A percentile compares a stretch with the other conserved stretches of the same genome.
phyloP scores from a whole-genome alignment of 768 basidiomycete species.

The Boletus barrowsii region DNA sequence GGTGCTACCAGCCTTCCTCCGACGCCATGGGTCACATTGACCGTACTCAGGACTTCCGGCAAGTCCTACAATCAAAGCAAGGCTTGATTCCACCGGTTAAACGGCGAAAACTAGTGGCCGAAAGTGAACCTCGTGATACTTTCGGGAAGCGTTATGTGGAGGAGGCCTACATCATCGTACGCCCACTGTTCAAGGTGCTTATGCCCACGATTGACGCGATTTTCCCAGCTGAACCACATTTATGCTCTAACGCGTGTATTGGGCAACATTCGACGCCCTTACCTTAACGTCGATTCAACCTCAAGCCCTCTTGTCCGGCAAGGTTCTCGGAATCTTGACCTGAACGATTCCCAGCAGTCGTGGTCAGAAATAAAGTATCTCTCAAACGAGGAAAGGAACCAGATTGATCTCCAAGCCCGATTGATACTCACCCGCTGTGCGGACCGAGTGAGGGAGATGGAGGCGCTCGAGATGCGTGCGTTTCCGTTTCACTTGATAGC shows the following conservation, averaged over 20 bases:
- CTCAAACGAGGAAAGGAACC: slow-evolving; percentile 89
- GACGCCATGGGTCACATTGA: slow-evolving; percentile 52
- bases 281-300: slow-evolving; percentile 75
- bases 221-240: slow-evolving; percentile 66
- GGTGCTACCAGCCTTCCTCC: no score
- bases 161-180: slow-evolving; percentile 73
- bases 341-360: slow-evolving; percentile 45
- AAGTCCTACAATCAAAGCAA: slow-evolving; percentile 48
- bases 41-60: slow-evolving; percentile 62
- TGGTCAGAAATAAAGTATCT: slow-evolving; percentile 71
- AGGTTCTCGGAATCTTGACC: slow-evolving; percentile 51
- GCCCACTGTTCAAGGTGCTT: slow-evolving; percentile 7
- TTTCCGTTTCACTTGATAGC: slow-evolving; percentile 12
- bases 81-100: slow-evolving; percentile 42
- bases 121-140: slow-evolving; percentile 37
- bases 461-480: slow-evolving; percentile 85
- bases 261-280: slow-evolving; percentile 73
- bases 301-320: slow-evolving; percentile 51
- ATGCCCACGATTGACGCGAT: background rate
- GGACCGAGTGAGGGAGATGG: slow-evolving; percentile 85
- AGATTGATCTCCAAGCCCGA: slow-evolving; percentile 90
- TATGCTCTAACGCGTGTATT: slow-evolving; percentile 71
- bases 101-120: slow-evolving; percentile 44
- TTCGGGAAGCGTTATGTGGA: slow-evolving; percentile 65
- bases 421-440: slow-evolving; percentile 83